phyloP scores from a whole-genome alignment of 306 rosid species.

The Mucuna pruriens region DNA sequence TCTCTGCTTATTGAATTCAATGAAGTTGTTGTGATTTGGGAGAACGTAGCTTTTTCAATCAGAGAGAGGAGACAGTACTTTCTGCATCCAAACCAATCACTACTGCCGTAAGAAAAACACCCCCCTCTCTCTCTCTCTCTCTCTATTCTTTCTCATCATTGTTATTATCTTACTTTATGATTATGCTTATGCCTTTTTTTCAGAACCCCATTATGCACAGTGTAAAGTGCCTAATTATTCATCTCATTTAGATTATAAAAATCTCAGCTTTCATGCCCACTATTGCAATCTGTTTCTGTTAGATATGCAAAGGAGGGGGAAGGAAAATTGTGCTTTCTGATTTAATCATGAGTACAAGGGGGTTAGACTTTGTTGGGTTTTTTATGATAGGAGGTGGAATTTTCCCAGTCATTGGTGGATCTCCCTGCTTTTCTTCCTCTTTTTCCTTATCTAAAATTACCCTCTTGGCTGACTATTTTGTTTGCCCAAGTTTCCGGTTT shows the following conservation, averaged over 20 bases:
- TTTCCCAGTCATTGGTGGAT: slow-evolving; percentile 28
- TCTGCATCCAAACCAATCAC: slow-evolving; percentile 42
- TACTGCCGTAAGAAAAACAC: slow-evolving; percentile 30
- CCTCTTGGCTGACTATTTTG: not conserved
- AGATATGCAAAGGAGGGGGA: not conserved
- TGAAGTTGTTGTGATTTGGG: slow-evolving; percentile 3
- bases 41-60: slow-evolving; percentile 1
- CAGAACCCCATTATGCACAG: slow-evolving; percentile 33
- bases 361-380: not conserved
- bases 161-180: slow-evolving; percentile 4
- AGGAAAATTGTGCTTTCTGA: slow-evolving; percentile 22
- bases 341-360: slow-evolving; percentile 12
- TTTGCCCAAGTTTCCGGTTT: slow-evolving; percentile 1
- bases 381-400: not conserved
- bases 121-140: not conserved
- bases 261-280: slow-evolving; percentile 7
- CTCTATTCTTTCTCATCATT: not conserved
- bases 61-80: slow-evolving; percentile 24
- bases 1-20: slow-evolving; percentile 35
- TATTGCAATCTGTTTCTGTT: not conserved
- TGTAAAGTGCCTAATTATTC: slow-evolving; percentile 45
- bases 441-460: not conserved
- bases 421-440: not conserved
- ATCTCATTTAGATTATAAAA: slow-evolving; percentile 6
- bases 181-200: slow-evolving; percentile 7